phyloP scores from a whole-genome alignment of 2,329 filamentous ascomycete genomes.

The Akanthomyces muscarius region DNA sequence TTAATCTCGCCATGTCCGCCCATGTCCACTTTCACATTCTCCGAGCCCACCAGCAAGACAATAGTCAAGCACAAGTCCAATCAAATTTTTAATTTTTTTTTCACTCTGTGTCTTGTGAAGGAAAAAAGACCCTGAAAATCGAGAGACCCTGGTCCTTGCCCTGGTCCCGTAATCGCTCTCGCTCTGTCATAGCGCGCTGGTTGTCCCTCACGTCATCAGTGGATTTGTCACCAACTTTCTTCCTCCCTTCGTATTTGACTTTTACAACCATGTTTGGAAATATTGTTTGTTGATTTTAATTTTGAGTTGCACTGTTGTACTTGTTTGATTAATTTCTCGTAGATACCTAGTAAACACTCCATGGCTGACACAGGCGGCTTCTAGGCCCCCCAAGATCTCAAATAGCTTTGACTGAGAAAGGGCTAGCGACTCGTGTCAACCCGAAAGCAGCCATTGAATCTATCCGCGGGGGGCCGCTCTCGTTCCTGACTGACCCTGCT shows the following conservation, averaged over 20 bases:
- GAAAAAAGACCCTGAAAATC: background rate
- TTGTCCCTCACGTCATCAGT: background rate
- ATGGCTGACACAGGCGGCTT: background rate
- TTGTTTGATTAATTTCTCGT: background rate
- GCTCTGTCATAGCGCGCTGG: background rate
- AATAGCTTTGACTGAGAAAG: too few species aligned
- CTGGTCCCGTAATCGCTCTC: background rate
- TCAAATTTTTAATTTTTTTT: background rate
- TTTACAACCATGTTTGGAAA: background rate
- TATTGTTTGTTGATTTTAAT: background rate
- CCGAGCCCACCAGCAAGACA: background rate
- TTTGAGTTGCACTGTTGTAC: background rate
- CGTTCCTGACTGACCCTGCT: background rate
- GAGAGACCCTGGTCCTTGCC: background rate
- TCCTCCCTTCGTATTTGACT: background rate
- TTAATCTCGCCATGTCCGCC: constrained; percentile 10
- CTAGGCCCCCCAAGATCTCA: too few species aligned
- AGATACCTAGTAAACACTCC: too few species aligned
- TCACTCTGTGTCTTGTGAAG: background rate
- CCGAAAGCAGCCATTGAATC: background rate
- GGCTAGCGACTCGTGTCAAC: background rate
- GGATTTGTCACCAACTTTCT: background rate
- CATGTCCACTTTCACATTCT: constrained; percentile 7
- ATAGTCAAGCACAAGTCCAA: background rate
- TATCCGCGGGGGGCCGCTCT: too few species aligned